Evolutionary conservation across 352 stramenopile species (phyloP), one percentile per base, ranked within the genome.

Genomic region (Phytophthora uliginosa): DNA sequence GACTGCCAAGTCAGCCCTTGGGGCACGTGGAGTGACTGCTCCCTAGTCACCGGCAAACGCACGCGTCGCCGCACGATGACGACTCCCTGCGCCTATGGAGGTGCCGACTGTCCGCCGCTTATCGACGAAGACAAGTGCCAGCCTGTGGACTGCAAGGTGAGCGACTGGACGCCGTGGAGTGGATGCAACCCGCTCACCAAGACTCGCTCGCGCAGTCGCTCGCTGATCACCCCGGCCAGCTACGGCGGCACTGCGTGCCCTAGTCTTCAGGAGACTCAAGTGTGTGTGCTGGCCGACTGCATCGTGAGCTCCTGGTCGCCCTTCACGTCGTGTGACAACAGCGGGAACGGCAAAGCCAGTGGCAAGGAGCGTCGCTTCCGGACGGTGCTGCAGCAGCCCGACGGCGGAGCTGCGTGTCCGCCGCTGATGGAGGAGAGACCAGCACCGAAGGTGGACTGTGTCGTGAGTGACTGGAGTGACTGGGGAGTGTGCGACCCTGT

Each of bases 1-100:
- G 55, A 84, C 24, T 94, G 86, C 53, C 63, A 80, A 58, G 75
- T 91, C 2, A 82, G 70, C 13, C 59, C 81, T 17, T 94, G 85
- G 86, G 77, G 69, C 7, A 75, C 78, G 0, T 92, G 78, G 52
- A 71, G 78, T 4, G 42, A 74, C 2, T 94, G 86, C 57, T 78
- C 81, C 1, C 60, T 67, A 9, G 40, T 66, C 18, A 83, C 79
- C 0, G 78, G 82, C 0, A 75, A 81, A 47, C 83, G 85, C 40
- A 84, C 70, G 10, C 79, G 81, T 13, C 76, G 72, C 2, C 82
- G 86, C 4, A 64, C 53, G 0, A 73, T 94, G 24, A 76, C 71
- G 0, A 63, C 42, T 0, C 20, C 66, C 2, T 54, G 73, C 6
- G 50, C 71, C 18, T 88, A 84, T 47, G 80, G 78, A 38, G 86